Evolutionary conservation across 2,329 filamentous ascomycete species (phyloP).

Genomic region (Neofusicoccum sp.): DNA sequence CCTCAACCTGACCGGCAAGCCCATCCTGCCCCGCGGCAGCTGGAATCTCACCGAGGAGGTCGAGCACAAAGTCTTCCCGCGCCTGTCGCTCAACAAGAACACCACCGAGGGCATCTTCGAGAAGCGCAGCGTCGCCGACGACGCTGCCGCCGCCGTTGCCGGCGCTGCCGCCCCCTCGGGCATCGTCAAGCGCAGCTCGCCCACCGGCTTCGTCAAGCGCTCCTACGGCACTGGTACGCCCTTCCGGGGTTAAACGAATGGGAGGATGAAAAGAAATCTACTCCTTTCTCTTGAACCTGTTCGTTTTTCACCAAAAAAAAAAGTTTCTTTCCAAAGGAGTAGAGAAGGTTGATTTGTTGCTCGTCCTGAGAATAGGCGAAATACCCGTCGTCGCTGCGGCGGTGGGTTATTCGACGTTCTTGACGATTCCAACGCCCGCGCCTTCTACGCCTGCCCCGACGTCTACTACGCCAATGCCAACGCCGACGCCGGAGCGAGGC

Average conservation of each 20-base stretch:
- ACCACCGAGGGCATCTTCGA: constrained; percentile 16
- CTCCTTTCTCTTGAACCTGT: constrained; percentile 2
- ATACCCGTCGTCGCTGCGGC: background rate
- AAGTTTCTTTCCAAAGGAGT: background rate
- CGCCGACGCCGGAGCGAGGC: background rate
- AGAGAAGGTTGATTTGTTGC: background rate
- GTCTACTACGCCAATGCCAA: background rate
- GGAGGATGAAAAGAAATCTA: background rate
- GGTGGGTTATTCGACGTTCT: background rate
- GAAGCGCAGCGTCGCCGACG: constrained; percentile 7
- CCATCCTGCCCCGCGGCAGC: background rate
- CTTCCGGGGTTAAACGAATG: constrained; percentile 6
- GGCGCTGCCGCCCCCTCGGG: background rate
- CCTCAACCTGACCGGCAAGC: background rate
- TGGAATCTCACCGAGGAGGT: background rate
- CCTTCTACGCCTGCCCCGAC: background rate
- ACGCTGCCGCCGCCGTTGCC: constrained; percentile 4
- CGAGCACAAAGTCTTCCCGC: background rate
- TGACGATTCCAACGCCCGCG: background rate
- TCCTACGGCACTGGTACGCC: constrained; percentile 15
- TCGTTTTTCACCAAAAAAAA: constrained; percentile 3
- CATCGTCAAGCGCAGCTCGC: constrained; percentile 3
- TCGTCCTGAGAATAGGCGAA: background rate
- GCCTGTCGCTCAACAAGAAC: constrained; percentile 9
- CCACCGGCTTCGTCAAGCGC: constrained; percentile 19